Base-by-base conservation (phyloP, 106 monocot species). In the Platanthera guangdongensis region DNA sequence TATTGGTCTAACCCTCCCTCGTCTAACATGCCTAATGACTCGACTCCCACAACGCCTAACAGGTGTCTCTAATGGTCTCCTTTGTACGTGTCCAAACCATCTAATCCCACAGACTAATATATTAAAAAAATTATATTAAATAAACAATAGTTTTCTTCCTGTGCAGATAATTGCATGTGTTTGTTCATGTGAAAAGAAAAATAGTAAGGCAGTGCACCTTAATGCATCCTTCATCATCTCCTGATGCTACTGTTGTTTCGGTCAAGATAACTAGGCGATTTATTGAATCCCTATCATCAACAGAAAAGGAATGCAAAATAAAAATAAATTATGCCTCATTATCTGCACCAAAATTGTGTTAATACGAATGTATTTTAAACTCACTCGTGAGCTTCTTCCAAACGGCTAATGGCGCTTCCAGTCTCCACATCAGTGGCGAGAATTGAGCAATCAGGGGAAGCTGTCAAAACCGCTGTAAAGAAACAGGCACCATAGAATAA, bases 191-290 rank as follows among this genome's bases (percentile, higher is more conserved):
- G 9, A 25, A 0, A 51, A n/a, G n/a, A n/a, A 50, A 73, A 74
- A 60, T 4, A 9, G 30, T 19, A 48, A 15, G 71, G 5, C 50
- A 71, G 50, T 64, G 32, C 68, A 97, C 96, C 91, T 97, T 97
- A 75, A 93, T 91, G 84, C 85, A 93, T 30, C 96, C 96, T 75
- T 85, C 83, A 72, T 97, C 96, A 79, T 97, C 96, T 71, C 96
- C 96, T 15, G 96, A 87, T 67, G 96, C 93, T 81, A 97, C 68
- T 5, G 83, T 93, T 5, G 87, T 89, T 75, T 97, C 96, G n/a
- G 96, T 91, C 87, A 97, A 79, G 79, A 69, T 91, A 18, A 97
- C 83, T 49, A 97, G 59, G 39, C 89, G 84, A 77, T 89, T 91
- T 32, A 97, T 77, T 3, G 88, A 79, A 74, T 83, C 83, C 80